phyloP scores from a whole-genome alignment of 116 monocot species.

The Thalassia testudinum region DNA sequence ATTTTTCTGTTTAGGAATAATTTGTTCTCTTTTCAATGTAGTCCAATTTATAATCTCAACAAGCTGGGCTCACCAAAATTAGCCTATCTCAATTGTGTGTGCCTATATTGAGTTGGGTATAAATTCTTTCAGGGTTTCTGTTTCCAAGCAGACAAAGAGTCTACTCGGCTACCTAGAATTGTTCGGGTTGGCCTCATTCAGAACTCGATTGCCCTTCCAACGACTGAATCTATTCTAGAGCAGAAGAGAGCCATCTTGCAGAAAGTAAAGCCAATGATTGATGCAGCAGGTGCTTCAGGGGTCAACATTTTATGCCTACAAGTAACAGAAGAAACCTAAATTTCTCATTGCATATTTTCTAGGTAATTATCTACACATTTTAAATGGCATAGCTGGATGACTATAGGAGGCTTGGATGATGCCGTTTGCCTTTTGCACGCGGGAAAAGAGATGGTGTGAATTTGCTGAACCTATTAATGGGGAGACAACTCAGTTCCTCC shows the following conservation, averaged over 20 bases:
- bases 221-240: conserved; percentile 52
- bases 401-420: conserved; percentile 88
- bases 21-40: too few species aligned
- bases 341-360: background rate
- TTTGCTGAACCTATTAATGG: conserved; percentile 87
- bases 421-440: conserved; percentile 94
- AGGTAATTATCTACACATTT: background rate
- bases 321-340: too few species aligned
- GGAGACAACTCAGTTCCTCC: conserved; percentile 75
- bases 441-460: conserved; percentile 97
- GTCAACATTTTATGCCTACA: conserved; percentile 91
- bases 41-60: too few species aligned
- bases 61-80: too few species aligned
- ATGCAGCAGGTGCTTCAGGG: conserved; percentile 73
- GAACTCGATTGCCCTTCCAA: conserved; percentile 72
- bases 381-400: too few species aligned
- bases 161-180: conserved; percentile 37
- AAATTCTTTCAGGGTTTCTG: conserved; percentile 54
- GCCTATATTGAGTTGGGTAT: too few species aligned
- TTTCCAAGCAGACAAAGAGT: conserved; percentile 71
- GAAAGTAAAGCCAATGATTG: conserved; percentile 72
- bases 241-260: conserved; percentile 81
- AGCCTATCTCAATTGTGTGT: too few species aligned
- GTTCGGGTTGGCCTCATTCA: conserved; percentile 85
- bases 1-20: too few species aligned